Evolutionary conservation across 164 flowering plant species (phyloP).

Genomic region (Chimonanthus salicifolius): DNA sequence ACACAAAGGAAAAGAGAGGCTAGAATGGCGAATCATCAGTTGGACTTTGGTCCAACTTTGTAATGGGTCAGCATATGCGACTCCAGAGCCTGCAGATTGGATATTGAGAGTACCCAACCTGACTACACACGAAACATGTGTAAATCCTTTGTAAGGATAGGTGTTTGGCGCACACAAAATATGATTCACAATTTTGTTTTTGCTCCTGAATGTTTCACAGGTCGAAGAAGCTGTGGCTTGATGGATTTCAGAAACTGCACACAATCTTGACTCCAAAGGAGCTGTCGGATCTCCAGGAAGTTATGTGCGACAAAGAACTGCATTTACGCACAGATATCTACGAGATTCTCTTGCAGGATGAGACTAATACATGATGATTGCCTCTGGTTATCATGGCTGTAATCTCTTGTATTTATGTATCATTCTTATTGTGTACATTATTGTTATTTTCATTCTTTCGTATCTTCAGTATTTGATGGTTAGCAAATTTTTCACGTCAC

Average conservation of each 20-base stretch:
- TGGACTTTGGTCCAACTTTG: no score
- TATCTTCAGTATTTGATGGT: background rate
- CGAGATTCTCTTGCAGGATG: constrained; percentile 88
- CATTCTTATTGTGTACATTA: background rate
- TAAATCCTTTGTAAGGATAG: no score
- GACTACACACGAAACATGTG: no score
- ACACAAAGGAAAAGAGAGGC: no score
- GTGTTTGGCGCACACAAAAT: background rate
- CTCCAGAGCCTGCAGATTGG: no score
- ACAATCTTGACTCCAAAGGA: constrained; percentile 64
- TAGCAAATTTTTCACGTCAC: background rate
- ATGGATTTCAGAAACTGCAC: constrained; percentile 66
- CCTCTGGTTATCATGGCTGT: background rate
- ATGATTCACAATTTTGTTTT: background rate
- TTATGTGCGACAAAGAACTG: constrained; percentile 91
- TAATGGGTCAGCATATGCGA: no score
- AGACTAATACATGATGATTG: constrained; percentile 21
- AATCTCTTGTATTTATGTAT: background rate
- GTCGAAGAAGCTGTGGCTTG: constrained; percentile 95
- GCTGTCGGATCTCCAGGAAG: constrained; percentile 92
- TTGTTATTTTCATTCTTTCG: background rate
- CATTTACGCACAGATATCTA: constrained; percentile 90
- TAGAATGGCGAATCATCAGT: no score
- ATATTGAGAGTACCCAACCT: no score
- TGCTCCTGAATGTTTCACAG: constrained; percentile 24